phyloP scores from a whole-genome alignment of 805 yeast species.

The Hanseniaspora clermontiae region DNA sequence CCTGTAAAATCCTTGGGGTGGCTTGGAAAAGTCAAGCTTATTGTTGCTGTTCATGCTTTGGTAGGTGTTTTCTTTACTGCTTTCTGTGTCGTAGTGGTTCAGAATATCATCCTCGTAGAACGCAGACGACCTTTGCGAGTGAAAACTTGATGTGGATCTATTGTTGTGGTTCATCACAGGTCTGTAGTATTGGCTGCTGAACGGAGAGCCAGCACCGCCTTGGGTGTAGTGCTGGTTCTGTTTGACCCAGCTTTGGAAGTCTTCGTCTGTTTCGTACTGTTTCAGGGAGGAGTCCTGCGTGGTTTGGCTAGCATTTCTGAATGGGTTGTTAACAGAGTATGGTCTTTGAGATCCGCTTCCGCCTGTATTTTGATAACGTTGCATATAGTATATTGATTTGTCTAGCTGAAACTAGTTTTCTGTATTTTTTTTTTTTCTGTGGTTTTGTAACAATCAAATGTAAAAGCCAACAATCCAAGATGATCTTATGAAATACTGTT shows the following conservation, averaged over 20 bases:
- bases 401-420: too few relatives aligned
- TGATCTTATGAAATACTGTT: too few relatives aligned
- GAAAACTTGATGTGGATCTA: conserved; percentile 15
- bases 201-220: not conserved
- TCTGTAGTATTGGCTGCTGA: conserved; percentile 13
- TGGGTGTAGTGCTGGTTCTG: conserved; percentile 20
- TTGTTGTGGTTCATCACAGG: conserved; percentile 14
- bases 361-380: conserved; percentile 16
- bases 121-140: conserved; percentile 8
- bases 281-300: conserved; percentile 24
- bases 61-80: not conserved
- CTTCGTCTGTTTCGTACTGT: conserved; percentile 25
- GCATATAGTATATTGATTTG: not conserved
- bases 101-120: conserved; percentile 13
- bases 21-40: conserved; percentile 2
- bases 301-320: conserved; percentile 37
- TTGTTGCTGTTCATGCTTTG: not conserved
- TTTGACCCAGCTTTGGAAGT: conserved; percentile 50
- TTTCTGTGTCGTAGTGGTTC: conserved; percentile 4
- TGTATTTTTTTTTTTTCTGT: too few relatives aligned
- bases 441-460: too few relatives aligned
- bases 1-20: conserved; percentile 10
- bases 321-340: conserved; percentile 61
- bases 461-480: too few relatives aligned
- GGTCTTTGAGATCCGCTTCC: conserved; percentile 26